Conservation (phyloP, 495 filamentous ascomycete species). For the Trichoderma parareesei region DNA sequence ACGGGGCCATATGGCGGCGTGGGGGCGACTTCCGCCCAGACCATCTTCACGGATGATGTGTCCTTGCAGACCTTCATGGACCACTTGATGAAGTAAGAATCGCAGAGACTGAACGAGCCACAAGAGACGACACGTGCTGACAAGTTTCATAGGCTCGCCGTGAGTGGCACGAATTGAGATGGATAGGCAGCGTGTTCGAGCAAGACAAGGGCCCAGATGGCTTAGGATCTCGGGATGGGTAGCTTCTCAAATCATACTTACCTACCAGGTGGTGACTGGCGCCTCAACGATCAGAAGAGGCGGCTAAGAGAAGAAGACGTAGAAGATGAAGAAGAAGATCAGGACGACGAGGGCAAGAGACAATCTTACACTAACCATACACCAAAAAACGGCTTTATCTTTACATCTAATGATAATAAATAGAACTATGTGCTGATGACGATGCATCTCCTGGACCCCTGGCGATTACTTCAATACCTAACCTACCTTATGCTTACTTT, state of each 20-base stretch:
- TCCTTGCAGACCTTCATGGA: slow-evolving; percentile 99
- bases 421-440: background rate
- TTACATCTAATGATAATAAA: background rate
- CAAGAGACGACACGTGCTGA: slow-evolving; percentile 9
- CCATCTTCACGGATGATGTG: slow-evolving; percentile 98
- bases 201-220: background rate
- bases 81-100: slow-evolving; percentile 92
- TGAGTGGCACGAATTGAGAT: slow-evolving; percentile 45
- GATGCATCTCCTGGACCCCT: too few relatives aligned
- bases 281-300: background rate
- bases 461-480: background rate
- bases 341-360: too few relatives aligned
- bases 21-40: slow-evolving; percentile 80
- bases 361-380: too few relatives aligned
- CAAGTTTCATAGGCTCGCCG: slow-evolving; percentile 35
- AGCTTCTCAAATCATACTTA: background rate
- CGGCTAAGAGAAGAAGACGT: background rate
- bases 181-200: background rate
- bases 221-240: background rate
- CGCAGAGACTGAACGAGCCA: slow-evolving; percentile 5
- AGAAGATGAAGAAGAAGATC: background rate
- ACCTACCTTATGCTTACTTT: background rate
- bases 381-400: background rate
- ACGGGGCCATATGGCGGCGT: slow-evolving; percentile 85
- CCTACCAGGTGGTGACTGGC: background rate